Evolutionary conservation across 2,329 filamentous ascomycete species (phyloP).

Genomic region (Trichoderma guizhouense): DNA sequence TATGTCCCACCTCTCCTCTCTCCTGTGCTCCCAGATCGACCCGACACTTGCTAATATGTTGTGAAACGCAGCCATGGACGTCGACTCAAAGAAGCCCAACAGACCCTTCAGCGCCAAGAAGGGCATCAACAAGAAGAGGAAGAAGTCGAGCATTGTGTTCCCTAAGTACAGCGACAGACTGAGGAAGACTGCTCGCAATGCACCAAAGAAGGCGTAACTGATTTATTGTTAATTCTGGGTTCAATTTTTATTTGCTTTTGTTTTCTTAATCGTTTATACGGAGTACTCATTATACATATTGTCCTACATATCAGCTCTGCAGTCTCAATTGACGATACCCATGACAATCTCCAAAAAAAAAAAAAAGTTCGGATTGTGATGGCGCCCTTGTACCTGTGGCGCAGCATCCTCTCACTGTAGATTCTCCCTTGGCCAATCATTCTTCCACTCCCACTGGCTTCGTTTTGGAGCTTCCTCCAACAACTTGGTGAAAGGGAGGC

Average conservation of each 20-base stretch:
- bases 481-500: not conserved
- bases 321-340: slow-evolving; percentile 22
- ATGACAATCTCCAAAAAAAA: slow-evolving; percentile 9
- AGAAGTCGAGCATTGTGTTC: slow-evolving; percentile 58
- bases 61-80: slow-evolving; percentile 50
- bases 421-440: slow-evolving; percentile 12
- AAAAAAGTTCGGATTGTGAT: not conserved
- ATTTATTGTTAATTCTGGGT: not conserved
- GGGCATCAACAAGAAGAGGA: slow-evolving; percentile 56
- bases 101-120: slow-evolving; percentile 44
- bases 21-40: not conserved
- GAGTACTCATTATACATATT: slow-evolving; percentile 14
- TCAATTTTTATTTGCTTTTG: not conserved
- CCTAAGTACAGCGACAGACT: slow-evolving; percentile 54
- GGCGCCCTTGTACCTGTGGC: slow-evolving; percentile 15
- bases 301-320: slow-evolving; percentile 8
- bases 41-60: not conserved
- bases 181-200: slow-evolving; percentile 39
- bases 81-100: slow-evolving; percentile 46
- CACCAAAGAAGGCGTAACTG: slow-evolving; percentile 18
- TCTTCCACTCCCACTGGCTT: not conserved
- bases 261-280: slow-evolving; percentile 17
- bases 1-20: slow-evolving; percentile 21
- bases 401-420: slow-evolving; percentile 5
- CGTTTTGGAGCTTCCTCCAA: not conserved